Evolutionary conservation across 2,329 filamentous ascomycete genomes (phyloP).

Genomic region (Ophiostoma sp.): DNA sequence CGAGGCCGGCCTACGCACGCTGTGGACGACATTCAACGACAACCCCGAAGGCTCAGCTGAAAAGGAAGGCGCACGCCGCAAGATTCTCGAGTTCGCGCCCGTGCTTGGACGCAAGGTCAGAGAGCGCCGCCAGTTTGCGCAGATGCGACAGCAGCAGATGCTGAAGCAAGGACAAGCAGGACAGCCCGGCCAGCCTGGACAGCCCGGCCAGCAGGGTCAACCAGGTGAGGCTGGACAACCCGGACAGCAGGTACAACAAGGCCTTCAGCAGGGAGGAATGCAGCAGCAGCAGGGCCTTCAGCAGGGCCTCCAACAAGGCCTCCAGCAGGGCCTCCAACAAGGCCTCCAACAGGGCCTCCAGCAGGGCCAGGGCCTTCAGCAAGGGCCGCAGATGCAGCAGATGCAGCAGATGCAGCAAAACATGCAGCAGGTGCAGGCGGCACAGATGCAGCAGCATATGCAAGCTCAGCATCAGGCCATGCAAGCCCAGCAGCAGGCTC

Average conservation of each 20-base stretch:
- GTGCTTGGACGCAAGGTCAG: slow-evolving; percentile 40
- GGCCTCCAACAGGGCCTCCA: too few relatives aligned
- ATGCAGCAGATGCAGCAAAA: slow-evolving; percentile 23
- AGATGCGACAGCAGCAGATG: slow-evolving; percentile 15
- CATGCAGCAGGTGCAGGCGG: slow-evolving; percentile 19
- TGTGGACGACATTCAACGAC: slow-evolving; percentile 52
- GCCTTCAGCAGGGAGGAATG: slow-evolving; percentile 14
- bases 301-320: slow-evolving; percentile 23
- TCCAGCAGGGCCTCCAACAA: slow-evolving; percentile 13
- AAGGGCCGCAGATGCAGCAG: slow-evolving; percentile 20
- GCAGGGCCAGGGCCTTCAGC: slow-evolving; percentile 16
- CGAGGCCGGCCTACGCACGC: slow-evolving; percentile 48
- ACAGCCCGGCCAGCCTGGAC: background rate
- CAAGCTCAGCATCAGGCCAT: slow-evolving; percentile 24
- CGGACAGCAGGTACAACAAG: slow-evolving; percentile 20
- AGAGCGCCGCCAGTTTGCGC: slow-evolving; percentile 24
- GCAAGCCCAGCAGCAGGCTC: slow-evolving; percentile 20
- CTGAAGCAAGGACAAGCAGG: slow-evolving; percentile 22
- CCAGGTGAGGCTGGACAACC: slow-evolving; percentile 12
- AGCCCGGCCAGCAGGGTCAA: slow-evolving; percentile 5
- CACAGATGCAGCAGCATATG: slow-evolving; percentile 19
- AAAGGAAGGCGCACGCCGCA: slow-evolving; percentile 49
- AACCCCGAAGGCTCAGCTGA: slow-evolving; percentile 44
- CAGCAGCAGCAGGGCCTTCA: slow-evolving; percentile 20
- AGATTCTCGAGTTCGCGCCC: slow-evolving; percentile 56